Evolutionary conservation across 495 filamentous ascomycete species (phyloP), one percentile per base, ranked within the genome.

Genomic region (Penicillium daleae): DNA sequence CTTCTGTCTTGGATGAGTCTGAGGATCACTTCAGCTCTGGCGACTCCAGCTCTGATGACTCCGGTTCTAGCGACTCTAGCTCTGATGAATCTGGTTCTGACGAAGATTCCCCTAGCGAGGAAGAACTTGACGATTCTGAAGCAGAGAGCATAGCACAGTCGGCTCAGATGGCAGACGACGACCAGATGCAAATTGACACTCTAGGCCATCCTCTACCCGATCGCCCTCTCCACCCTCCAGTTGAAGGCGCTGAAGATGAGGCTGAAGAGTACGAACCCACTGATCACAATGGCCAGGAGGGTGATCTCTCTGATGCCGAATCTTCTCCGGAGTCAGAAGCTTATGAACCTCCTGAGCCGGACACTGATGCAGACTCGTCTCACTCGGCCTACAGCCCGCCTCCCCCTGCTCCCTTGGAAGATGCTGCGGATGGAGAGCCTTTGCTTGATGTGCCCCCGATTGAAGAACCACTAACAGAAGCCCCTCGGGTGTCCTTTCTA

Each of bases 341-440:
- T 21, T 88, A 88, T 66, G 86, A 88, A 62, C 85, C 86, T 29
- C 85, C 85, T 24, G 86, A 87, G 70, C 76, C 82, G 17, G 73
- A 74, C 22, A 56, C 70, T 26, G 61, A 66, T 22, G 62, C 66
- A 51, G 76, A 73, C n/a, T 66, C 69, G 31, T 62, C 67, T 53
- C 67, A 67, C 39, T 77, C 70, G 6, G 61, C 57, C 29, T 78
- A 79, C 62, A 76, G 74, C n/a, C 76, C 76, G 55, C 71, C 74
- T 75, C 77, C 72, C 44, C 78, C 74, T 24, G 66, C 66, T 35
- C 68, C 71, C 66, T 66, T 72, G 57, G 73, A 72, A 40, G 58
- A 60, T 6, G 37, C 53, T 32, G 62, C 68, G 40, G 54, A 52
- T 37, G 59, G 64, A 26, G 50, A 50, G 13, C 62, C 64, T 63